Base-by-base conservation (phyloP, 1,284 basidiomycete species). In the Inonotus hispidus region DNA sequence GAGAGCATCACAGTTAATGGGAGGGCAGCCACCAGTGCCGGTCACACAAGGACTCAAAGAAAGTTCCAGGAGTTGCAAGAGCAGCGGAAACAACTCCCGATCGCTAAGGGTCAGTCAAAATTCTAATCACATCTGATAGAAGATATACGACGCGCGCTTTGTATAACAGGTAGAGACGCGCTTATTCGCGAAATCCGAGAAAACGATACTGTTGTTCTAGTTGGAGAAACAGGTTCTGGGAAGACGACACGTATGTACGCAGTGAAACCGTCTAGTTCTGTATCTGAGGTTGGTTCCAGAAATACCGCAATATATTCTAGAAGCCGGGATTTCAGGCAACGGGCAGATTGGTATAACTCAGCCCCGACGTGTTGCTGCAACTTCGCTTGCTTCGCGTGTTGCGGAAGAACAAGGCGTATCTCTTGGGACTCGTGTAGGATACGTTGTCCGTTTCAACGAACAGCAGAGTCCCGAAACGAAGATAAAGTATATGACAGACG, bases 221-320 rank as follows among this genome's bases (percentile, higher is more conserved):
- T 99, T 16, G 96, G 95, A 58, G 96, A 99, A 75, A 99, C 96
- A 0, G 97, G 96, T 39, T 97, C 94, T 27, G 96, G 96, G 64
- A 99, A 99, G 77, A 98, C 96, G 0, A 99, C 96, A 53, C 95
- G 92, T 93, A 74, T 67, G 88, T 79, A 13, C 53, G 62, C 27
- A 55, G 47, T 53, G 49, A 41, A 35, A 50, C 43, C 63, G 55
- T 58, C 37, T 37, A 58, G n/a, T 50, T 64, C 56, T 65, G 46
- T 63, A 32, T 29, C 45, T 62, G 49, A 65, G 64, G 16, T 59
- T 63, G 49, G 21, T 66, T 57, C 45, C 72, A 93, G 90, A 96
- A 79, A 84, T 96, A 32, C 93, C 95, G 0, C 92, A 96, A 73
- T 93, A 95, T 69, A 78, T 98, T 27, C 82, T 94, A 53, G 85